Evolutionary conservation across 2,329 filamentous ascomycete species (phyloP).

Genomic region (Cladophialophora psammophila): DNA sequence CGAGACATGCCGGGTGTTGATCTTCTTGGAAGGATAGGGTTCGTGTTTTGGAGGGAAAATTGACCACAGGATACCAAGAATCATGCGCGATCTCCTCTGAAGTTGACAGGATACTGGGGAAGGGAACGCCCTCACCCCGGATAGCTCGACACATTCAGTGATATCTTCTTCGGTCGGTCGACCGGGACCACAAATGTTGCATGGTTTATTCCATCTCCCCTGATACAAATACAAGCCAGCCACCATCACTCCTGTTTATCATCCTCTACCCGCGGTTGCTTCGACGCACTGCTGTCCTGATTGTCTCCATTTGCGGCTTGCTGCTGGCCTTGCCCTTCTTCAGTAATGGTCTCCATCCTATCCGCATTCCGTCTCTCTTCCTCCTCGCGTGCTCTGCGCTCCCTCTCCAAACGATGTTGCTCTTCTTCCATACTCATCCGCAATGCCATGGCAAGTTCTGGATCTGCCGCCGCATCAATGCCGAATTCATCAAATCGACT

Average conservation of each 20-base stretch:
- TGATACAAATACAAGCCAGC: constrained; percentile 21
- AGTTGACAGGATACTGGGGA: background rate
- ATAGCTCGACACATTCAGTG: background rate
- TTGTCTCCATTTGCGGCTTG: constrained; percentile 24
- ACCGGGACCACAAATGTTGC: constrained; percentile 1
- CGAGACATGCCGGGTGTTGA: background rate
- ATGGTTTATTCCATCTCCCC: constrained; percentile 3
- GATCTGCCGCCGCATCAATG: constrained; percentile 89
- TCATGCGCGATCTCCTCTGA: background rate
- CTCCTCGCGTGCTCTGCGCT: constrained; percentile 74
- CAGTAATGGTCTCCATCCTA: constrained; percentile 77
- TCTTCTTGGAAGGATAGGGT: background rate
- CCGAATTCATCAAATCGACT: constrained; percentile 77
- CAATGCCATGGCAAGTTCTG: constrained; percentile 90
- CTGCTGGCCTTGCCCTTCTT: constrained; percentile 68
- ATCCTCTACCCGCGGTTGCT: constrained; percentile 41
- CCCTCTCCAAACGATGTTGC: constrained; percentile 89
- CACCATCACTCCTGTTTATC: constrained; percentile 36
- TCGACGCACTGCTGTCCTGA: constrained; percentile 34
- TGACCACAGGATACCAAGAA: background rate
- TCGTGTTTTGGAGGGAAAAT: background rate
- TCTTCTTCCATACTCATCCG: constrained; percentile 99
- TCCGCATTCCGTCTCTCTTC: constrained; percentile 70
- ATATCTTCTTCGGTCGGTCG: background rate
- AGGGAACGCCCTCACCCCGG: background rate